A percentile compares a stretch with the other conserved stretches of the same genome.
These are phyloP conservation scores for Margaritispora aquatica DNA, from an alignment of 495 filamentous ascomycete genomes.

Conservation along the genomic window DNA sequence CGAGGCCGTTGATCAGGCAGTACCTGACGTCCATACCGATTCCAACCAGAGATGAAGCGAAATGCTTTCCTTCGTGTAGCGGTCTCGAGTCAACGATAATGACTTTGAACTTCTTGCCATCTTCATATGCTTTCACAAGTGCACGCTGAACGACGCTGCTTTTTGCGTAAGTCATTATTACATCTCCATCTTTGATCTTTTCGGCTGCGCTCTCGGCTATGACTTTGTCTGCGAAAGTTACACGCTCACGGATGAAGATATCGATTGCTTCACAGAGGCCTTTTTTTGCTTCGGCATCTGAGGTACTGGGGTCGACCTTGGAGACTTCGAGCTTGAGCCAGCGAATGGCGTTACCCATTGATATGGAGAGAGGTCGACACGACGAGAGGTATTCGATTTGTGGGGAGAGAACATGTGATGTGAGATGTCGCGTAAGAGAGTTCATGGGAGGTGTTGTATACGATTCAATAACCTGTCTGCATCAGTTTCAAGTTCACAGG, in stretches of 20 bases:
- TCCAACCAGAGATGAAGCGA: constrained; percentile 60
- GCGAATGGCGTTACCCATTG: constrained; percentile 92
- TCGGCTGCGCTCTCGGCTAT: constrained; percentile 68
- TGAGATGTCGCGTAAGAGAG: constrained; percentile 83
- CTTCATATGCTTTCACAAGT: constrained; percentile 60
- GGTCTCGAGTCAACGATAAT: constrained; percentile 80
- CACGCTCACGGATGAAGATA: constrained; percentile 81
- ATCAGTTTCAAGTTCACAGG: constrained; percentile 1
- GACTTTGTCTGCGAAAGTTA: constrained; percentile 77
- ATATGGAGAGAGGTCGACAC: constrained; percentile 86
- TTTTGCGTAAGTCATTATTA: constrained; percentile 84
- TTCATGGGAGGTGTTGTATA: constrained; percentile 82
- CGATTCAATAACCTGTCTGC: constrained; percentile 70
- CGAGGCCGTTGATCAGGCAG: constrained; percentile 67
- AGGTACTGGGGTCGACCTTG: constrained; percentile 72
- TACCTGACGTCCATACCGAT: constrained; percentile 75
- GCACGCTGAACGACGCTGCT: constrained; percentile 78
- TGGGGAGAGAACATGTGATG: constrained; percentile 82
- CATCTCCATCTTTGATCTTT: constrained; percentile 69
- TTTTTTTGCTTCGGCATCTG: constrained; percentile 72
- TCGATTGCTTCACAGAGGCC: constrained; percentile 76
- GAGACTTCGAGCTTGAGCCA: constrained; percentile 87
- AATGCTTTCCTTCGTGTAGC: constrained; percentile 69
- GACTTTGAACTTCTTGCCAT: constrained; percentile 71
- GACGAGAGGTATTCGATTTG: constrained; percentile 93